Evolutionary conservation across 2,329 filamentous ascomycete species (phyloP), one percentile per base, ranked within the genome.

Genomic region (Cladosporium halotolerans): DNA sequence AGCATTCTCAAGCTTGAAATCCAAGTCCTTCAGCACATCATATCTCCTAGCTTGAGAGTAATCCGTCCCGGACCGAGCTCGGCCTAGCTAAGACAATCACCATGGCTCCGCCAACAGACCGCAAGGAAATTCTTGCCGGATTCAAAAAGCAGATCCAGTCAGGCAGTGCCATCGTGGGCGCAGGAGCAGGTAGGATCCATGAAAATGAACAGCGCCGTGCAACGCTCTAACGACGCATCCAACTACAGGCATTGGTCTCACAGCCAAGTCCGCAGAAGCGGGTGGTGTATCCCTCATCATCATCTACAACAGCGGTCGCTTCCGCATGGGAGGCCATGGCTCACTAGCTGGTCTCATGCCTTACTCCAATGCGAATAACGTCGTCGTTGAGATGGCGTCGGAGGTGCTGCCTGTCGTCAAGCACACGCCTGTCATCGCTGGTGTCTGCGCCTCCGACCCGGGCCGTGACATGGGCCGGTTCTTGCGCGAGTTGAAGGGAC

Each of bases 301-400:
- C 57, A 78, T 88, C 60, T 88, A 88, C 73, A 88, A 88, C 67
- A 84, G 80, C 36, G 85, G 85, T 0, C 78, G 84, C 3, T 88
- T 84, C 65, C 80, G 85, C 9, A 88, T 89, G 85, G 84, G 84
- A 0, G 85, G 85, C 0, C 74, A 81, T 40, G 85, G 85, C 0
- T 86, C 83, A 0, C 68, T 88, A 9, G 84, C 85, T 0, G 85
- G 85, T 0, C 68, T 87, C 46, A 85, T 87, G 82, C 83, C 84
- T 0, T 88, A 85, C 63, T 81, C 82, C 3, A 84, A 87, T 63
- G 84, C 85, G 4, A 87, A 88, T 61, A 79, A 83, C 56, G 78
- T 86, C 2, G 83, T 88, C 0, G 69, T 86, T 1, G 82, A 86
- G 33, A 88, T 88, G 84, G 81, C 83, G 0, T 76, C 71, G 10